Base-by-base conservation (phyloP, 208 protist genomes). In the Crithidia thermophila region DNA sequence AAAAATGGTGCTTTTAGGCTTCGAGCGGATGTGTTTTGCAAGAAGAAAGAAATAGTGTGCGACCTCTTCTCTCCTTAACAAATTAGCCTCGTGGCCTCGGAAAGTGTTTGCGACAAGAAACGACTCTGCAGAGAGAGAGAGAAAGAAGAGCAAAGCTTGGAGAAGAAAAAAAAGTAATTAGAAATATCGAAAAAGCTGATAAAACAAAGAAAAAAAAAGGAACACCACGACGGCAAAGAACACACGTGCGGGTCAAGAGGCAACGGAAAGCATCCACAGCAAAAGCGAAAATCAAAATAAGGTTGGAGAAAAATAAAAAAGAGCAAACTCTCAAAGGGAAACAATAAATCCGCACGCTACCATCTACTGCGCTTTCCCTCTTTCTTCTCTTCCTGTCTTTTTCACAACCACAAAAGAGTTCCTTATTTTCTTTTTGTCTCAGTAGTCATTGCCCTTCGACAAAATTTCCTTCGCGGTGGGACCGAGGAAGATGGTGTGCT, bases 391-490 rank as follows among this genome's bases (percentile, higher is more conserved):
- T 57, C 20, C 55, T 37, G 7, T 72, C 8, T 20, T 56, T 45
- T 20, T 53, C 14, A 10, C 16, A 18, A 4, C 51, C 18, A 60
- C n/a, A 20, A 60, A 51, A 21, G 18, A 33, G 6, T 39, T 39
- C 11, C 16, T 72, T 31, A 4, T 33, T 42, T 46, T 66, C 31
- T 50, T 46, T 66, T 61, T 55, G n/a, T 6, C 59, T 65, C 3
- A 99, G 77, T 98, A 99, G 72, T 99, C 98, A 51, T 95, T 85
- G 18, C 98, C 98, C 67, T 94, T 90, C 33, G 94, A 98, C 7
- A 99, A 67, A 31, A 99, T 84, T 76, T 99, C 98, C 84, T 99
- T 99, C 43, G 91, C 96, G 5, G 94, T 98, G 21, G 97, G 96
- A 36, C 88, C 77, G 23, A 99, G 83, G 37, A 98, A 67, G 59